Evolutionary conservation across 2,329 filamentous ascomycete genomes (phyloP).

Genomic region (Graphilbum ipis-grandicollis): DNA sequence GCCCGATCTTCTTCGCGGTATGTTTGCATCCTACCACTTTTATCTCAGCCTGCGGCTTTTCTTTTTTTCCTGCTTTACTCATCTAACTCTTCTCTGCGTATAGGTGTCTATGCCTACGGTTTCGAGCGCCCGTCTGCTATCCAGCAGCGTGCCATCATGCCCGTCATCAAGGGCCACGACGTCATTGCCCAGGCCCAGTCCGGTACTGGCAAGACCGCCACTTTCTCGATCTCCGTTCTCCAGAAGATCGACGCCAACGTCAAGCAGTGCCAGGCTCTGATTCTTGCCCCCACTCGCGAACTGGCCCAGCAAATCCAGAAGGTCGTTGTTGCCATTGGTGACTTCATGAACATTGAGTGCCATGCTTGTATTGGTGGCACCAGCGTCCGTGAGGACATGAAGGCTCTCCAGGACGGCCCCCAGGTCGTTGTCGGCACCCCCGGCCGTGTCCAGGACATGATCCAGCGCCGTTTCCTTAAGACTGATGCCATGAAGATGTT

Average conservation of each 20-base stretch:
- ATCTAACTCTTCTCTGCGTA: neutral
- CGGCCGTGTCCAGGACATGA: conserved; percentile 99
- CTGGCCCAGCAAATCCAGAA: conserved; percentile 99
- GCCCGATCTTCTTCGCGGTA: conserved; percentile 88
- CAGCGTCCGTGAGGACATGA: conserved; percentile 96
- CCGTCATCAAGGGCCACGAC: conserved; percentile 99
- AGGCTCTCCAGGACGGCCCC: conserved; percentile 85
- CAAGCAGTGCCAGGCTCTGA: conserved; percentile 95
- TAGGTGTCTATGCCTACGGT: conserved; percentile 96
- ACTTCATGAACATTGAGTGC: conserved; percentile 99
- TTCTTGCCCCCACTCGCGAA: conserved; percentile 95
- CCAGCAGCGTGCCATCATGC: conserved; percentile 99
- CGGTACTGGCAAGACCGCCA: conserved; percentile 98
- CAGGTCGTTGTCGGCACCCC: conserved; percentile 97
- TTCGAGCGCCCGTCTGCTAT: conserved; percentile 99
- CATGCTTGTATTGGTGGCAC: conserved; percentile 99
- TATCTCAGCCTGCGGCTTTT: no score
- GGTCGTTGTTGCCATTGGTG: conserved; percentile 94
- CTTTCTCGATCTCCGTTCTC: conserved; percentile 96
- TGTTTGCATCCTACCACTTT: no score
- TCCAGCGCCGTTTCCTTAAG: conserved; percentile 91
- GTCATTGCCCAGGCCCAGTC: conserved; percentile 99
- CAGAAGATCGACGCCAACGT: conserved; percentile 94
- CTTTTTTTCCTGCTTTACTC: neutral
- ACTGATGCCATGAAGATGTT: conserved; percentile 99